Conservation (phyloP, 306 rosid genomes). For the cucumber (Cucumis sativus) region Cucumber_9930_V3 NC_026658.2:25340001-25340500, state of each 20-base stretch:
- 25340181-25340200: conserved; percentile 90
- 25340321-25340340: conserved; percentile 85
- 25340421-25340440: conserved; percentile 71
- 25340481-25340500: conserved; percentile 3
- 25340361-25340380: conserved; percentile 74
- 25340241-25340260: conserved; percentile 17
- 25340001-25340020: conserved; percentile 46
- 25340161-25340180: conserved; percentile 82
- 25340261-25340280: conserved; percentile 22
- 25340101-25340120: conserved; percentile 90
- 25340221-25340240: conserved; percentile 22
- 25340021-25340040: conserved; percentile 93
- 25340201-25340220: conserved; percentile 97
- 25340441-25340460: conserved; percentile 78
- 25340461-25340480: conserved; percentile 87
- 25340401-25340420: conserved; percentile 79
- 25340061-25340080: conserved; percentile 87
- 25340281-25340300: conserved; percentile 26
- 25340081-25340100: conserved; percentile 89
- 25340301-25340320: conserved; percentile 54
- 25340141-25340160: conserved; percentile 94
- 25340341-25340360: conserved; percentile 86
- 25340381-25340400: conserved; percentile 56
- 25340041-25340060: conserved; percentile 75
- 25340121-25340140: conserved; percentile 84